Evolutionary conservation across 2,329 filamentous ascomycete genomes (phyloP), one percentile per base, ranked within the genome.

Genomic region (Trichoderma asperellum): DNA sequence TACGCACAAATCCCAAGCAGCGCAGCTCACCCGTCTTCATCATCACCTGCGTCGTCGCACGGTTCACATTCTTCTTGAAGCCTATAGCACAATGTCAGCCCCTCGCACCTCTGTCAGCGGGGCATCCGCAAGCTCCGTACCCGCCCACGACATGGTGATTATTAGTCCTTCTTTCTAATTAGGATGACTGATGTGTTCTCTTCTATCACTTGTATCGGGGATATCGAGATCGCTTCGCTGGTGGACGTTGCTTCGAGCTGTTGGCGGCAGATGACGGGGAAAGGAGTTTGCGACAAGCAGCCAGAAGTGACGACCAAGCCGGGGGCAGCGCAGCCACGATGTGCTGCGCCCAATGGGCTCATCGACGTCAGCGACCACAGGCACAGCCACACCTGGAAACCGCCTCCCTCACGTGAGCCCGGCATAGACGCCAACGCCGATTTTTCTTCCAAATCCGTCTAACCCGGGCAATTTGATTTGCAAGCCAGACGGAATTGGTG

Each of bases 31-130:
- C 93, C 69, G 94, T 97, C 88, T 99, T 99, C 95, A 99, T 98
- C 93, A 99, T 97, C 72, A 98, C 95, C 90, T 97, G 94, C 83
- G 96, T 99, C 82, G 95, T 97, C 77, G 95, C 95, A 84, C 96
- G 93, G 86, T 96, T 95, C 85, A 98, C 94, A 89, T 96, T 96
- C 82, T 97, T 97, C 85, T 96, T 83, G 77, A 83, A 83, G 73
- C 82, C 82, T 72, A 55, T 40, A 69, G 59, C 72, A 34, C 80
- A 43, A 74, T 80, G 76, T 77, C 74, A 75, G 74, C 73, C 70
- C 72, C 72, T 73, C 71, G 64, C 75, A 56, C 60, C 47, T 56
- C 62, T 52, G 7, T 72, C 73, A 73, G 75, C 74, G 75, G 75
- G 75, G 76, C 75, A 72, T 65, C 52, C 58, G 29, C 52, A 60